Evolutionary conservation across 352 stramenopile species (phyloP).

Genomic region (Pythium inflatum): DNA sequence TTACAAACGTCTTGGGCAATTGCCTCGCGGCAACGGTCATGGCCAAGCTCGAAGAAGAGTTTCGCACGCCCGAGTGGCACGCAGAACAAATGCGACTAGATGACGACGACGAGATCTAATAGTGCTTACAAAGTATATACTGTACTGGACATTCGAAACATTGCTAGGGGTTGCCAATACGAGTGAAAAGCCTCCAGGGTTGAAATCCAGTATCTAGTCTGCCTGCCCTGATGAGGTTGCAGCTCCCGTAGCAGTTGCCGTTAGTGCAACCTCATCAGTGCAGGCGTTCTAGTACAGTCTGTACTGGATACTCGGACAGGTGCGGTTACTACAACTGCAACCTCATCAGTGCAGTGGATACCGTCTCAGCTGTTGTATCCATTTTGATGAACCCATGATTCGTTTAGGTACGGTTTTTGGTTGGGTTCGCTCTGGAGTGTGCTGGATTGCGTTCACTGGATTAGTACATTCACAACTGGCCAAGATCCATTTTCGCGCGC

Average conservation of each 20-base stretch:
- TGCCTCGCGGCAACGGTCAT: slow-evolving; percentile 57
- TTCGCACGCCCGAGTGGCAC: slow-evolving; percentile 54
- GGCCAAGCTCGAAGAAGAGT: slow-evolving; percentile 67
- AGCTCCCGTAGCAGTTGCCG: too few species aligned
- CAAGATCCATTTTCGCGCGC: too few species aligned
- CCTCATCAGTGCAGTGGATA: too few species aligned
- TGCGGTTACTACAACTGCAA: too few species aligned
- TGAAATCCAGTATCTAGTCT: too few species aligned
- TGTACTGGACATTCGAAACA: background rate
- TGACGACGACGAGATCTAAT: slow-evolving; percentile 5
- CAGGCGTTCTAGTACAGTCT: too few species aligned
- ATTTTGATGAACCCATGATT: slow-evolving; percentile 7
- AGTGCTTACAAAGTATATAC: too few species aligned
- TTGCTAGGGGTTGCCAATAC: background rate
- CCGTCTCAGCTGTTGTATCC: background rate
- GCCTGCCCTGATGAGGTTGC: too few species aligned
- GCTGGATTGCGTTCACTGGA: background rate
- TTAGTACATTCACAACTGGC: too few species aligned
- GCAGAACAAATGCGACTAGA: slow-evolving; percentile 4
- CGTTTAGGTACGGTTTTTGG: too few species aligned
- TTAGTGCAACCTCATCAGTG: too few species aligned
- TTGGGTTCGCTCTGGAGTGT: background rate
- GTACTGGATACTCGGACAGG: too few species aligned
- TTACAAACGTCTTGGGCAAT: slow-evolving; percentile 64
- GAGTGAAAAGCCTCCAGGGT: background rate